Evolutionary conservation across 1,139 yeast species (phyloP).

Genomic region (Torulaspora globosa): DNA sequence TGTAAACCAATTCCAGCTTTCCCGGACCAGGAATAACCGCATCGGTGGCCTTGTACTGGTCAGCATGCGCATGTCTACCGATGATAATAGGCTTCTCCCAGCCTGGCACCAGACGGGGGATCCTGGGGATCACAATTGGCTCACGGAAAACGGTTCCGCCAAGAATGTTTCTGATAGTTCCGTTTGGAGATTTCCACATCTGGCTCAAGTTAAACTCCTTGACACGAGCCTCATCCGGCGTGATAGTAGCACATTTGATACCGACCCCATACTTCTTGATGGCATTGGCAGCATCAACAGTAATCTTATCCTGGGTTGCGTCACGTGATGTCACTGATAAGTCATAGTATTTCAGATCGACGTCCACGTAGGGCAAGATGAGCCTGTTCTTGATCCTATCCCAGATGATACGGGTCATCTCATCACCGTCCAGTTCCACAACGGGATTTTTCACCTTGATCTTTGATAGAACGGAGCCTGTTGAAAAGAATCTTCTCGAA

Average conservation of each 20-base stretch:
- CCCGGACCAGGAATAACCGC: constrained; percentile 67
- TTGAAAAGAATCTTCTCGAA: constrained; percentile 23
- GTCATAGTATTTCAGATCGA: constrained; percentile 73
- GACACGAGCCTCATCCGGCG: constrained; percentile 81
- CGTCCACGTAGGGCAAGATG: constrained; percentile 65
- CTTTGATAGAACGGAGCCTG: constrained; percentile 38
- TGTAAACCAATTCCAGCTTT: constrained; percentile 59
- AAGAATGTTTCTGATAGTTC: constrained; percentile 74
- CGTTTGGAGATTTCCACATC: constrained; percentile 86
- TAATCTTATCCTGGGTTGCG: constrained; percentile 65
- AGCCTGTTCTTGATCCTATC: constrained; percentile 64
- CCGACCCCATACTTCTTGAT: constrained; percentile 75
- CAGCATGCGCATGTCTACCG: constrained; percentile 85
- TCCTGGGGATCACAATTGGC: constrained; percentile 71
- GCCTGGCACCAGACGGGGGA: constrained; percentile 70
- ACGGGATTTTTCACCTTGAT: constrained; percentile 67
- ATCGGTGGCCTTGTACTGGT: constrained; percentile 79
- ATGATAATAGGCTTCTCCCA: constrained; percentile 82
- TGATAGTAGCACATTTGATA: constrained; percentile 80
- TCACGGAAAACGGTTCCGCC: constrained; percentile 85
- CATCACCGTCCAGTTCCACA: constrained; percentile 83
- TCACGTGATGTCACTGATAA: constrained; percentile 69
- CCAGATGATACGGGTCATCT: constrained; percentile 85
- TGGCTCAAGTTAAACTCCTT: constrained; percentile 68
- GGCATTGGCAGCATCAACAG: constrained; percentile 72